Conservation (phyloP, 345 rosid species). For the Lepidium africanum region DNA sequence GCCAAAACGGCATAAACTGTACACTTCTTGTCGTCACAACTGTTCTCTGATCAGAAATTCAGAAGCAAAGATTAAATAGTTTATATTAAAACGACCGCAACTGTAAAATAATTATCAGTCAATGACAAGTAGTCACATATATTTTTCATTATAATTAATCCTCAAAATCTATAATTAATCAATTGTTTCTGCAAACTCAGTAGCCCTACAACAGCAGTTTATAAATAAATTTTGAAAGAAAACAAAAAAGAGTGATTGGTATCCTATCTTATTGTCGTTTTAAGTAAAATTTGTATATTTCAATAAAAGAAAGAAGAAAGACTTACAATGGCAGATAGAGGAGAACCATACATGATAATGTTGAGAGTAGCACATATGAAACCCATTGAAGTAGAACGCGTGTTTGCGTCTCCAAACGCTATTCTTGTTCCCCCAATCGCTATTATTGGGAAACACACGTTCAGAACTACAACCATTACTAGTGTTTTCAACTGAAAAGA, state of each 20-base stretch:
- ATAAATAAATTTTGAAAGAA: too few relatives aligned
- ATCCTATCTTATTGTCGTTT: background rate
- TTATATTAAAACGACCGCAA: background rate
- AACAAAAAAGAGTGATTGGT: background rate
- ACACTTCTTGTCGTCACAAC: conserved; percentile 63
- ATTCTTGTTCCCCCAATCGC: conserved; percentile 40
- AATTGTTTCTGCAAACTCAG: too few relatives aligned
- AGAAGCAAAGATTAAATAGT: background rate
- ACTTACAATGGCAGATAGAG: conserved; percentile 71
- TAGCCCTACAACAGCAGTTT: too few relatives aligned
- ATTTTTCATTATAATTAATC: too few relatives aligned
- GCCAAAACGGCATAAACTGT: conserved; percentile 66
- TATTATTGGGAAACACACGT: conserved; percentile 41
- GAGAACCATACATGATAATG: conserved; percentile 72
- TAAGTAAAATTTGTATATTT: too few relatives aligned
- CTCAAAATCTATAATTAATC: too few relatives aligned
- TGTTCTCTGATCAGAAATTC: conserved; percentile 45
- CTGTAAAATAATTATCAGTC: background rate
- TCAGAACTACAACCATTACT: conserved; percentile 31
- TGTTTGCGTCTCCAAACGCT: conserved; percentile 41
- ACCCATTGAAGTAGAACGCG: conserved; percentile 47
- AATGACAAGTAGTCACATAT: too few relatives aligned
- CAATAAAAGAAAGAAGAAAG: background rate
- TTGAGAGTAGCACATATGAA: conserved; percentile 55
- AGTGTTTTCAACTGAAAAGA: conserved; percentile 39